Conservation (phyloP, 352 stramenopile species). For the Globisporangium camurandrum region DNA sequence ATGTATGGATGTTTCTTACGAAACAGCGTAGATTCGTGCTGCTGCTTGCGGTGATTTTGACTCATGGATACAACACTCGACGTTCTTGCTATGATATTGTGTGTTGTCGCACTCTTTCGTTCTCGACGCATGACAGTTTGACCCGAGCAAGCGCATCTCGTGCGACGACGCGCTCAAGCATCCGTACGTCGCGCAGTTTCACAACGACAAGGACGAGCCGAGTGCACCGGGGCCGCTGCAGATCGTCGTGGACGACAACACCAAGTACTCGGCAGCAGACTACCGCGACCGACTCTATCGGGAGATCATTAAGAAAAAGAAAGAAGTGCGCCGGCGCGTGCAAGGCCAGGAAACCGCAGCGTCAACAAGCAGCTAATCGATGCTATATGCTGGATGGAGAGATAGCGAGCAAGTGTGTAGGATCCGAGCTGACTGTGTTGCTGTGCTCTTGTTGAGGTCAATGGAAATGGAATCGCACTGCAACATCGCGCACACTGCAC, state of each 20-base stretch:
- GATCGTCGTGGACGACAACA: constrained; percentile 93
- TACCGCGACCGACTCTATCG: constrained; percentile 91
- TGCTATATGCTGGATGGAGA: too few relatives aligned
- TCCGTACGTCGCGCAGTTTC: constrained; percentile 92
- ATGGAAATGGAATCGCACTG: too few relatives aligned
- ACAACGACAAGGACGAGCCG: constrained; percentile 92
- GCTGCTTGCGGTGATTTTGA: not conserved
- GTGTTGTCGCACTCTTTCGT: not conserved
- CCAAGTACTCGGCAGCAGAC: constrained; percentile 90
- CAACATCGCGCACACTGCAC: too few relatives aligned
- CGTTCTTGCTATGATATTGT: too few relatives aligned
- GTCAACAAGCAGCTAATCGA: too few relatives aligned
- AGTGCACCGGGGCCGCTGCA: constrained; percentile 53
- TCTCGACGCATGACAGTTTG: constrained; percentile 54
- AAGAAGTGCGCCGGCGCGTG: constrained; percentile 71
- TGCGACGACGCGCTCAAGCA: constrained; percentile 87
- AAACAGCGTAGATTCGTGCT: not conserved
- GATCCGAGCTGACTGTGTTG: too few relatives aligned
- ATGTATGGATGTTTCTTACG: constrained; percentile 3
- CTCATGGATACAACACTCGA: not conserved
- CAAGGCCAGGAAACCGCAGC: constrained; percentile 16
- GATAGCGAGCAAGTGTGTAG: too few relatives aligned
- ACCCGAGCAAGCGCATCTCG: constrained; percentile 87
- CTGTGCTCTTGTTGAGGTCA: too few relatives aligned
- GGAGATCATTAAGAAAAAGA: constrained; percentile 92